phyloP scores from a whole-genome alignment of 78 protist species.

The Dictyostelium brefeldianum region DNA sequence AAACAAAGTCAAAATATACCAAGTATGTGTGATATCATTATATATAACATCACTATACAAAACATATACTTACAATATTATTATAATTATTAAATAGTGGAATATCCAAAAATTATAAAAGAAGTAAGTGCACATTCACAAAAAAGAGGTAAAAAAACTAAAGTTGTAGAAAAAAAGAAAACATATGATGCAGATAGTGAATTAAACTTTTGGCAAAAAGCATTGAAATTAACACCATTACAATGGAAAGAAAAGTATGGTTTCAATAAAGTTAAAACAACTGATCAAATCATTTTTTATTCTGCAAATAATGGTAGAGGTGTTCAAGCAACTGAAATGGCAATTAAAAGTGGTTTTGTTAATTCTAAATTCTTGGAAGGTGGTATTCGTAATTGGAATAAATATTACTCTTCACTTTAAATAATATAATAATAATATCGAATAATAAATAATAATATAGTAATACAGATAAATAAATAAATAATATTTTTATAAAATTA shows the following conservation, averaged over 20 bases:
- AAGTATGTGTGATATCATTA: conserved; percentile 27
- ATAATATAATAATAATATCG: not conserved
- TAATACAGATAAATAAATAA: not conserved
- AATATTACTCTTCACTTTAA: not conserved
- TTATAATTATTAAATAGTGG: conserved; percentile 43
- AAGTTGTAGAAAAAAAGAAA: conserved; percentile 15
- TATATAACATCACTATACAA: not conserved
- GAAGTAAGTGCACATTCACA: not conserved
- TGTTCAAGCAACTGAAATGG: conserved; percentile 51
- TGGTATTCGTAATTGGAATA: conserved; percentile 66
- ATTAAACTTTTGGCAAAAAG: conserved; percentile 58
- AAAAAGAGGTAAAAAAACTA: conserved; percentile 35
- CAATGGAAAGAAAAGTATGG: conserved; percentile 80
- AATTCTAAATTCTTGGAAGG: conserved; percentile 54
- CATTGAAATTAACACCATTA: conserved; percentile 35
- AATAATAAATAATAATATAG: not conserved
- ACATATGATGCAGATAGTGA: conserved; percentile 24
- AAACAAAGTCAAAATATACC: conserved; percentile 45
- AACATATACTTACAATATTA: not conserved
- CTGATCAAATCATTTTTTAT: conserved; percentile 35
- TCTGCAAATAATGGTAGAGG: conserved; percentile 71
- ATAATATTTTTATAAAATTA: not conserved
- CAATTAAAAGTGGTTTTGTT: conserved; percentile 20
- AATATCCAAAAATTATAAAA: conserved; percentile 15
- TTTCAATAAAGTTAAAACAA: conserved; percentile 27